Percentiles rank a stretch among this genome's conserved stretches.
phyloP scores from a whole-genome alignment of 176 grass and related monocot genomes.

The Musa itinerans region DNA sequence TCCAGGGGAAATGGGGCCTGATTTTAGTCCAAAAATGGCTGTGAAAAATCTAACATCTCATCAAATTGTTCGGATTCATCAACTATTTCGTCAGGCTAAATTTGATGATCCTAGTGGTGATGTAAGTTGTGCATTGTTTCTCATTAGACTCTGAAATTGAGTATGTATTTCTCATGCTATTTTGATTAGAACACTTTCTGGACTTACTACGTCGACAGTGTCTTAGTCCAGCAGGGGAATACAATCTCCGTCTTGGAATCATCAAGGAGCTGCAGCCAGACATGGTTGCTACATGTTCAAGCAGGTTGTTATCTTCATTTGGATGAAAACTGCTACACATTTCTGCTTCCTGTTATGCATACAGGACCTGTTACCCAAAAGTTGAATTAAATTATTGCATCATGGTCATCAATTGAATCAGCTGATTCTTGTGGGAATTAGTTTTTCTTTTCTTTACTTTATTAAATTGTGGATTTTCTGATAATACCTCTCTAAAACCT shows the following conservation, averaged over 20 bases:
- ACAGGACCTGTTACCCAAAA: background rate
- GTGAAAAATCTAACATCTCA: constrained; percentile 67
- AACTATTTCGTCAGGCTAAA: constrained; percentile 92
- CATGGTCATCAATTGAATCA: background rate
- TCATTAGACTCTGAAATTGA: background rate
- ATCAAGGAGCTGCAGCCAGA: constrained; percentile 97
- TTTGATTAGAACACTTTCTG: background rate
- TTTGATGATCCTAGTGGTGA: constrained; percentile 97
- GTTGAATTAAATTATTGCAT: background rate
- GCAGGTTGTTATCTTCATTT: constrained; percentile 47
- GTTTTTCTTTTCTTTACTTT: background rate
- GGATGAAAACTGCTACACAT: background rate
- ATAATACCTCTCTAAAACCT: background rate
- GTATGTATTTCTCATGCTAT: background rate
- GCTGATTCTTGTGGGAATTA: too few species aligned
- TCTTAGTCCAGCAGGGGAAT: constrained; percentile 96
- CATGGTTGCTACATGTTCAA: constrained; percentile 85
- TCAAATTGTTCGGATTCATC: constrained; percentile 89
- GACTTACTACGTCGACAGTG: constrained; percentile 31
- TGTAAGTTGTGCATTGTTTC: constrained; percentile 35
- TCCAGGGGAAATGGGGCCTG: constrained; percentile 90
- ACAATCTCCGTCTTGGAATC: constrained; percentile 94
- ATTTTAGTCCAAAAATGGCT: constrained; percentile 67
- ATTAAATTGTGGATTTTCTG: background rate
- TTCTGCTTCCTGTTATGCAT: background rate